Evolutionary conservation across 495 filamentous ascomycete species (phyloP), one percentile per base, ranked within the genome.

Genomic region (Lepidopterella palustris): DNA sequence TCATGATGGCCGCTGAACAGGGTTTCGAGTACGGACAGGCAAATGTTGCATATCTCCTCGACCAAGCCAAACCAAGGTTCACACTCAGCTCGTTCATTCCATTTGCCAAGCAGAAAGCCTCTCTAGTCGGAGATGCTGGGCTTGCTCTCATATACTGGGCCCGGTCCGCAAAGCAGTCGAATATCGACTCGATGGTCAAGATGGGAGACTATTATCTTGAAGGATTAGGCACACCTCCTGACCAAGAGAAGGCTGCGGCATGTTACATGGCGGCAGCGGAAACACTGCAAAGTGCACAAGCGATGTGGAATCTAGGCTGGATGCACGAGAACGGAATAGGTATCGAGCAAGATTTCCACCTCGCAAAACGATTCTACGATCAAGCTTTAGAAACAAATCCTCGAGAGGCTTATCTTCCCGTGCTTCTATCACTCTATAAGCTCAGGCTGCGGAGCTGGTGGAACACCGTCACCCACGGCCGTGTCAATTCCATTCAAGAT

Each of bases 301-400:
- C 95, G 11, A 84, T 96, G 56, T 99, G 90, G 82, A 97, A 99
- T 64, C 78, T 99, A 11, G 93, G 93, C 13, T 99, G 93, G 93
- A 97, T 99, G 89, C 90, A 99, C 72, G 93, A 99, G 73, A 97
- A 97, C 68, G 93, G 93, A 2, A 78, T 97, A 47, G 90, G 92
- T 10, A 84, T 97, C 2, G 84, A 87, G 32, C 93, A 99, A 68
- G 93, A 99, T 70, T 99, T 93, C 71, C 93, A 97, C 69, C 85
- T 99, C 35, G 93, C 95, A 3, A 99, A 99, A 74, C 78, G 93
- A 24, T 95, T 88, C 73, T 99, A 99, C 68, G 93, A 99, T 68
- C 79, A 90, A 53, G 92, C 93, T 0, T 75, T 96, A 18, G 89
- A 89, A 69, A 93, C 90, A 3, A 99, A 96, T 66, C 78, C 82